Evolutionary conservation across 805 yeast species (phyloP), one percentile per base, ranked within the genome.

Genomic region (Komagataella populi): DNA sequence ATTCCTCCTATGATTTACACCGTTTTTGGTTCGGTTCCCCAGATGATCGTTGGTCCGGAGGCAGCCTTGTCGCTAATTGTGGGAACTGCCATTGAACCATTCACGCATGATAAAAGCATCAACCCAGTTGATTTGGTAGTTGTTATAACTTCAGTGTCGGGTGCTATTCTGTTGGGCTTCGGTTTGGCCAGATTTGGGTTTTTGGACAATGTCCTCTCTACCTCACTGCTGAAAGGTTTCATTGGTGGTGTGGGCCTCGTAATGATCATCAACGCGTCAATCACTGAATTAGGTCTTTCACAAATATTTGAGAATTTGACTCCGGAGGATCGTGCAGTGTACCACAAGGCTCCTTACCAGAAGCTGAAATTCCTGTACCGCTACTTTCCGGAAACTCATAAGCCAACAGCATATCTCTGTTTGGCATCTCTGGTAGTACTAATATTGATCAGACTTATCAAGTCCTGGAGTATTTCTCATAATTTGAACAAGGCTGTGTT

Each of bases 11-110:
- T 84, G n/a, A 67, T 86, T 6, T 89, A 89, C 62, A 74, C 87
- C 6, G 54, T 88, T 3, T 71, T 88, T 53, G 96, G 96, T 0
- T 78, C 93, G 0, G 95, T 88, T 1, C 96, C 96, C 0, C 83
- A 83, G 53, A 79, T 89, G 84, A 81, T 88, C 45, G 95, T 89
- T 17, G 96, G 96, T 0, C 96, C 96, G 1, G 95, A 89, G 63
- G 90, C 91, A 17, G 90, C 96, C 0, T 80, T 87, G 6, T 86
- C 95, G 0, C 70, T 90, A 58, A 80, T 89, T 12, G 81, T 85
- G 23, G 96, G 96, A 1, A 91, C 84, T 58, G 80, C 84, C 0
- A 78, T 87, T 7, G 84, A 83, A 53, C 77, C 73, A n/a, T 63
- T 73, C 48, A 72, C 68, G 20, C 80, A 69, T 56, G 67, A 69